These are phyloP conservation scores for Lavandula angustifolia DNA, from an alignment of 257 asterid genomes.

Conservation along the genomic window DNA sequence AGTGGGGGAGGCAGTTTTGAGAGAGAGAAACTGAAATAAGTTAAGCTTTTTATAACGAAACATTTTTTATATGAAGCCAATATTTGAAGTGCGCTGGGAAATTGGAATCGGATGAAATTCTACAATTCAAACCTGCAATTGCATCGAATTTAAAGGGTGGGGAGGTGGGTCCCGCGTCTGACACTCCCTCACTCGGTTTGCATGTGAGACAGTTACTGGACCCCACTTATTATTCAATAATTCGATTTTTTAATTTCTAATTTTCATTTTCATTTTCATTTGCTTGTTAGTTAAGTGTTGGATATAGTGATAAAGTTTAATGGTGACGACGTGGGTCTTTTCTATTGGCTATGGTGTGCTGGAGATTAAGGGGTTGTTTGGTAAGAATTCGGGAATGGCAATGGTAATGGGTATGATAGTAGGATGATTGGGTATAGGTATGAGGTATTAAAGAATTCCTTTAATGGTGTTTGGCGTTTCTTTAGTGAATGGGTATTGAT, in stretches of 20 bases:
- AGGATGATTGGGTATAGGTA: too few relatives aligned
- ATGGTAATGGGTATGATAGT: too few relatives aligned
- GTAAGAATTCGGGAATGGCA: too few relatives aligned
- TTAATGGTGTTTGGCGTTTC: too few relatives aligned
- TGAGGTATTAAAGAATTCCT: too few relatives aligned
- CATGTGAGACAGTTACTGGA: slow-evolving; percentile 45
- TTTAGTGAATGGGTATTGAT: too few relatives aligned
- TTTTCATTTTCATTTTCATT: not conserved
- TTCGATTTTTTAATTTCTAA: not conserved
- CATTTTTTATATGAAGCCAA: not conserved
- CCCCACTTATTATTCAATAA: slow-evolving; percentile 19
- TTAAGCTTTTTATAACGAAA: slow-evolving; percentile 26
- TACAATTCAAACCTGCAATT: too few relatives aligned
- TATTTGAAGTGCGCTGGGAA: not conserved
- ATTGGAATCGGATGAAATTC: not conserved
- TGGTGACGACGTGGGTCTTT: too few relatives aligned
- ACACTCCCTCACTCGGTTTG: slow-evolving; percentile 46
- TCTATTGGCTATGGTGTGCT: too few relatives aligned
- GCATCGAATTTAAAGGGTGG: not conserved
- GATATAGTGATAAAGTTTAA: too few relatives aligned
- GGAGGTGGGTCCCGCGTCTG: slow-evolving; percentile 37
- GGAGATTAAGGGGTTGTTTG: too few relatives aligned
- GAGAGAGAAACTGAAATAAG: slow-evolving; percentile 21
- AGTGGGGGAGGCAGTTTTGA: slow-evolving; percentile 1
- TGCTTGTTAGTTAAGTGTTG: not conserved